phyloP scores from a whole-genome alignment of 2,329 filamentous ascomycete species.

The Penicillium sp. region DNA sequence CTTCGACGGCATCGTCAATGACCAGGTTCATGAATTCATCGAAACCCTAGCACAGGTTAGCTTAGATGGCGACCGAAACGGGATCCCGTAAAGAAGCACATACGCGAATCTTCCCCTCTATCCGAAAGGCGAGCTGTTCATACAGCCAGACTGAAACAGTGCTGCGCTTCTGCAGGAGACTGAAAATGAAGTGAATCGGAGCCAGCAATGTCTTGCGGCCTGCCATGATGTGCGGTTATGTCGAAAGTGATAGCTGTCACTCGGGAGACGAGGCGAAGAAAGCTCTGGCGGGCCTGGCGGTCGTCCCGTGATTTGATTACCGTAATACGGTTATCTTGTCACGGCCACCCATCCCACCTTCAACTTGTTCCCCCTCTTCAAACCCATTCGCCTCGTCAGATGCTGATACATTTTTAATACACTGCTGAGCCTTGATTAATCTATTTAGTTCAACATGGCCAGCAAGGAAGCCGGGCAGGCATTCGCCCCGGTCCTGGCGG shows the following conservation, averaged over 20 bases:
- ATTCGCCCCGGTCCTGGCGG: slow-evolving; percentile 82
- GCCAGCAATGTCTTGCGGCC: slow-evolving; percentile 68
- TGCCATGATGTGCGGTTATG: slow-evolving; percentile 44
- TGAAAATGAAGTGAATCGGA: slow-evolving; percentile 89
- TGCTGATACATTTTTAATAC: slow-evolving; percentile 3
- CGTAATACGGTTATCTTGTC: slow-evolving; percentile 24
- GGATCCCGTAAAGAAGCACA: slow-evolving; percentile 32
- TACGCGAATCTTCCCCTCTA: slow-evolving; percentile 95
- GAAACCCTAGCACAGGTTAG: slow-evolving; percentile 66
- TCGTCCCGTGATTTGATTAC: slow-evolving; percentile 25
- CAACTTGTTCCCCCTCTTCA: slow-evolving; percentile 12
- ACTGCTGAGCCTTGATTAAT: slow-evolving; percentile 12
- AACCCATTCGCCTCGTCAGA: neutral
- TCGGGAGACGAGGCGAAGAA: slow-evolving; percentile 7
- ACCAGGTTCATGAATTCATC: slow-evolving; percentile 99
- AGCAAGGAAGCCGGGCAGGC: slow-evolving; percentile 65
- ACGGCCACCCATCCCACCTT: slow-evolving; percentile 27
- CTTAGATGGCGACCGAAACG: neutral
- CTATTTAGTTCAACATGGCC: slow-evolving; percentile 56
- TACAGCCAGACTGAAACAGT: slow-evolving; percentile 95
- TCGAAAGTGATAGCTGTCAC: slow-evolving; percentile 10
- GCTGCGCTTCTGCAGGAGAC: slow-evolving; percentile 78
- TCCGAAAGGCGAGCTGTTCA: slow-evolving; percentile 89
- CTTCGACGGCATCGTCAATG: slow-evolving; percentile 90
- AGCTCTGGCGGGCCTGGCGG: slow-evolving; percentile 21